A percentile compares a stretch with the other conserved stretches of the same genome.
Evolutionary conservation across 2,329 filamentous ascomycete species (phyloP).

Genomic region (Fusarium marasasianum): DNA sequence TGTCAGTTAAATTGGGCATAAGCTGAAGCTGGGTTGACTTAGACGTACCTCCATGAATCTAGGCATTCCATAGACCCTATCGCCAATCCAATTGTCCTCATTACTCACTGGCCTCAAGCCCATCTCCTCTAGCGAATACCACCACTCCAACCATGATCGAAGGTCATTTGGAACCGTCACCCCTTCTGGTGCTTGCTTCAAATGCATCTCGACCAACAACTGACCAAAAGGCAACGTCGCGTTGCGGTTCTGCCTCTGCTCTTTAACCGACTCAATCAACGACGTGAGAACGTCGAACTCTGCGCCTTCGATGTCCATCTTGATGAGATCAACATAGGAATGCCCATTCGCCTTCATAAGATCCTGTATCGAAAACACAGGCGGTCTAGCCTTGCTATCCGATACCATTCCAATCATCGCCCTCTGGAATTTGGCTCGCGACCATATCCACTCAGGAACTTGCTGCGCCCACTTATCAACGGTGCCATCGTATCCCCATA

Average conservation of each 20-base stretch:
- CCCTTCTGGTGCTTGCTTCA: background rate
- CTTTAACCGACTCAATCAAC: background rate
- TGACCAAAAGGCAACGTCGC: background rate
- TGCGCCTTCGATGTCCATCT: background rate
- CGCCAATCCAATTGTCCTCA: background rate
- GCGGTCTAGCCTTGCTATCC: background rate
- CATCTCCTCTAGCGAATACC: background rate
- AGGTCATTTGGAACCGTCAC: background rate
- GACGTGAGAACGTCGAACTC: background rate
- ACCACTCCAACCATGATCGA: background rate
- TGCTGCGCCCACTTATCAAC: background rate
- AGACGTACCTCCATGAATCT: background rate
- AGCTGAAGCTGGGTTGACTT: accelerated
- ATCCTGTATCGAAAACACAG: background rate
- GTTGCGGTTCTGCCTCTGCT: background rate
- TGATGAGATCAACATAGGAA: background rate
- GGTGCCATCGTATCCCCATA: background rate
- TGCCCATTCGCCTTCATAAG: background rate
- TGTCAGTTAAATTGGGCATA: accelerated
- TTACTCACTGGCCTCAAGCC: background rate
- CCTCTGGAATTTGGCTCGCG: background rate
- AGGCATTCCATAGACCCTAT: background rate
- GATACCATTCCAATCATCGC: background rate
- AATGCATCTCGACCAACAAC: background rate
- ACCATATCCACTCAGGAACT: background rate